phyloP scores from a whole-genome alignment of 768 basidiomycete genomes.

The Amanita polypyramis region DNA sequence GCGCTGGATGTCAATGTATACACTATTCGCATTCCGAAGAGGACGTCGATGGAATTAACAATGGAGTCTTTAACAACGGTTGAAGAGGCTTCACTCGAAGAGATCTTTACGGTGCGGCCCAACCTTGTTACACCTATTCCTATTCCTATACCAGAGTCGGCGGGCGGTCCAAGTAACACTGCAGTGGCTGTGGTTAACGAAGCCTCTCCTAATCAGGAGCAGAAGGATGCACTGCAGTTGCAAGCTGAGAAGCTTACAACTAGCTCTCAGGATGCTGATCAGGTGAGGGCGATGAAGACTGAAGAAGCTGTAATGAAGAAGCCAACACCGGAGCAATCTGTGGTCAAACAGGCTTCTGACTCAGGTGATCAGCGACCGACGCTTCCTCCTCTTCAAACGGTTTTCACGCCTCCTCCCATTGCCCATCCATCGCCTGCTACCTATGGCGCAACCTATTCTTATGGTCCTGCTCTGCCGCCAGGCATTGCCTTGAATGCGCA shows the following conservation, averaged over 20 bases:
- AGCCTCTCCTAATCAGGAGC: not conserved
- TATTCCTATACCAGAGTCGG: constrained; percentile 17
- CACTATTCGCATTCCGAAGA: constrained; percentile 46
- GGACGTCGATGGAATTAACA: constrained; percentile 25
- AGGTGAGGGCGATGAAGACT: constrained; percentile 28
- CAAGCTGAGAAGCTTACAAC: constrained; percentile 31
- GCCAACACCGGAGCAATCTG: constrained; percentile 16
- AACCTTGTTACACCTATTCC: constrained; percentile 30
- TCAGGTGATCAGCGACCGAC: constrained; percentile 21
- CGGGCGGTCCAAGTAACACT: constrained; percentile 9
- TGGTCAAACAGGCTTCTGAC: not conserved
- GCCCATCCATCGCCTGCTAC: constrained; percentile 43
- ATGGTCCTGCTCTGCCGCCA: constrained; percentile 51
- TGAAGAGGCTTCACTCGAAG: constrained; percentile 35
- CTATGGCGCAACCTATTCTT: constrained; percentile 61
- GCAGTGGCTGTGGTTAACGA: constrained; percentile 1
- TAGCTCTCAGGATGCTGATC: constrained; percentile 23
- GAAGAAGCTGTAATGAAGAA: constrained; percentile 38
- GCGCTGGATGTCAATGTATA: constrained; percentile 32
- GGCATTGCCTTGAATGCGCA: constrained; percentile 67
- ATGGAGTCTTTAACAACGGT: constrained; percentile 16
- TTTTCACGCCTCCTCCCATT: constrained; percentile 30
- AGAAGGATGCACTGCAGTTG: constrained; percentile 16
- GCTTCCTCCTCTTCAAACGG: constrained; percentile 31
- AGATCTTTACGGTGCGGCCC: constrained; percentile 48